Conservation (phyloP, 345 rosid genomes). For the Syzygium aromaticum region DNA sequence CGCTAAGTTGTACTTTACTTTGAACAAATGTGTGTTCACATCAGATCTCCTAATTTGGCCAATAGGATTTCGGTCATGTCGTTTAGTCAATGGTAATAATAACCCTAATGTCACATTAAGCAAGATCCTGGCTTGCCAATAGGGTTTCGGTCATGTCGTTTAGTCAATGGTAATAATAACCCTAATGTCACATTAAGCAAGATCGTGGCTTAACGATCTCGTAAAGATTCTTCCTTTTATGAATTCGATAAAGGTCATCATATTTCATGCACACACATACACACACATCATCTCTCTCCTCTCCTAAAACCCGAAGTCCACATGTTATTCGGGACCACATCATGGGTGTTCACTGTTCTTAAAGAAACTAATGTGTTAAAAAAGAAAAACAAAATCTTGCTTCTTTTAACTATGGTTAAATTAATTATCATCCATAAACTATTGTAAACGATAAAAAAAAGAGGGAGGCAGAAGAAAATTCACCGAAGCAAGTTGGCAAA, state of each 20-base stretch:
- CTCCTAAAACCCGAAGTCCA: neutral
- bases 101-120: constrained; percentile 1
- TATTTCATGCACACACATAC: neutral
- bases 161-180: neutral
- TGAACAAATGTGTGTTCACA: neutral
- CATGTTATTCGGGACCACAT: constrained; percentile 34
- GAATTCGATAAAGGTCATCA: constrained; percentile 7
- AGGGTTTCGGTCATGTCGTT: neutral
- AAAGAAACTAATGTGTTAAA: neutral
- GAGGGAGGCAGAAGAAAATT: neutral
- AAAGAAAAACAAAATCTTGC: neutral
- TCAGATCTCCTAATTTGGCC: neutral
- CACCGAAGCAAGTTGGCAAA: neutral
- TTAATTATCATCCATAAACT: neutral
- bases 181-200: constrained; percentile 11
- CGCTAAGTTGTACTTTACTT: neutral
- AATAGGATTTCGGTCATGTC: neutral
- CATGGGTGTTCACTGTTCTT: constrained; percentile 2
- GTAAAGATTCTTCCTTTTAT: constrained; percentile 21
- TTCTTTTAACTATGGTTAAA: neutral
- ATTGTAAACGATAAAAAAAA: neutral
- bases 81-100: neutral
- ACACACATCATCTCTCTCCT: neutral
- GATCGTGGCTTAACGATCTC: constrained; percentile 51
- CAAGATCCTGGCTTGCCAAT: constrained; percentile 38